A percentile compares a stretch with the other conserved stretches of the same genome.
Evolutionary conservation across 768 basidiomycete species (phyloP).

Genomic region (Lepiota venenata): DNA sequence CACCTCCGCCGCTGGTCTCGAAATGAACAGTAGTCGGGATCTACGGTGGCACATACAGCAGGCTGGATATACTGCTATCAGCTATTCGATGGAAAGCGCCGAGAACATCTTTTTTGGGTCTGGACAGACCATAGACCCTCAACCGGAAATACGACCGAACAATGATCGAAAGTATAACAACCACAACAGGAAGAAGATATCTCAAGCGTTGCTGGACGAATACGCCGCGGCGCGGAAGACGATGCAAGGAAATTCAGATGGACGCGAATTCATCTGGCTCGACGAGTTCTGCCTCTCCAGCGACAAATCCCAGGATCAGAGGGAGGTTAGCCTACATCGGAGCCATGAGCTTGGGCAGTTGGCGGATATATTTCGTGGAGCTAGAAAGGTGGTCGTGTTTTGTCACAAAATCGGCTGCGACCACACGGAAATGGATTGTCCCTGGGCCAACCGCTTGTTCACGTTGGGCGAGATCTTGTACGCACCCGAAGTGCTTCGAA

Average conservation of each 20-base stretch:
- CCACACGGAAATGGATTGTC: not conserved
- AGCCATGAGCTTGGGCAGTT: not conserved
- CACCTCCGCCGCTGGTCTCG: too few relatives aligned
- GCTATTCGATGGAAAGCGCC: conserved; percentile 1
- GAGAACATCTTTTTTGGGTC: not conserved
- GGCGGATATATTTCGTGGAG: conserved; percentile 4
- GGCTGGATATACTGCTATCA: conserved; percentile 1
- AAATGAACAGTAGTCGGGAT: too few relatives aligned
- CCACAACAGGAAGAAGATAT: not conserved
- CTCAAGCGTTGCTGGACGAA: not conserved
- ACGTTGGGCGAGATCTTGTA: conserved; percentile 1
- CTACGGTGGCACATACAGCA: not conserved
- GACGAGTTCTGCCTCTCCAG: conserved; percentile 2
- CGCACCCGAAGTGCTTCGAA: not conserved
- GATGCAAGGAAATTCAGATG: not conserved
- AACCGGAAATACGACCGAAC: not conserved
- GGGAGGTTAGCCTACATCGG: not conserved
- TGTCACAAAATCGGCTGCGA: not conserved
- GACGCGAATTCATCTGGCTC: conserved; percentile 1
- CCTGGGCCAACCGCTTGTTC: conserved; percentile 4
- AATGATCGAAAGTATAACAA: not conserved
- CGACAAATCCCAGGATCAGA: not conserved
- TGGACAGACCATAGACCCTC: not conserved
- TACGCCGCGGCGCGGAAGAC: conserved; percentile 3
- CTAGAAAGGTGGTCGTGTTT: conserved; percentile 2